Base-by-base conservation (phyloP, 768 basidiomycete species). In the Amanita jacksonii region DNA sequence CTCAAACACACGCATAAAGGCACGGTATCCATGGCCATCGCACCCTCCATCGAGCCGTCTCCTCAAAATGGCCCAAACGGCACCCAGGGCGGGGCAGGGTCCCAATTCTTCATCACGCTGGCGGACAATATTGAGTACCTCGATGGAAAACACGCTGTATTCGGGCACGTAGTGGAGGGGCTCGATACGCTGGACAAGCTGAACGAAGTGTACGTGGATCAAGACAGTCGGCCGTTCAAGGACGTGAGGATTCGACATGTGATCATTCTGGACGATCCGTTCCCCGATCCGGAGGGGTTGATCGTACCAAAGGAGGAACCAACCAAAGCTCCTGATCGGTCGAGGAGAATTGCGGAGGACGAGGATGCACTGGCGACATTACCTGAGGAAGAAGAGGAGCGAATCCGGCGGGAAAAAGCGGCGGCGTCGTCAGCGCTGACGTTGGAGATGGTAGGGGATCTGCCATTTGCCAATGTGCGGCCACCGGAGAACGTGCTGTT, bases 401-500 rank as follows among this genome's bases (percentile, higher is more conserved):
- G 70, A 2, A 68, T 79, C 33, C 77, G 85, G 18, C 79, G 92
- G n/a, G 77, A 84, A 63, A 83, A 85, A 41, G 91, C 92, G 0
- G 94, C 96, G 0, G 79, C 78, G 1, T 91, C 94, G 0, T 91
- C 92, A 35, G 96, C 96, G 0, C 68, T 99, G 30, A 98, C 96
- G 3, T 76, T 99, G 40, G 96, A 99, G 63, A 99, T 99, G 96
- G 94, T 99, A 45, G 96, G 96, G 24, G 96, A 99, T 63, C 68
- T 98, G 42, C 96, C 96, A 1, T 98, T 99, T 58, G 96, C 96
- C 19, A 92, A 94, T 56, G 92, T 99, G 34, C 79, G 92, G 34
- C 96, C 96, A 0, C 96, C 96, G 0, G 96, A 99, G 64, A 98
- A 98, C 61, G 92, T 98, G 20, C 65, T 99, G 9, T 99, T 99